Evolutionary conservation across 2,329 filamentous ascomycete species (phyloP).

Genomic region (Aureobasidium sp.): DNA sequence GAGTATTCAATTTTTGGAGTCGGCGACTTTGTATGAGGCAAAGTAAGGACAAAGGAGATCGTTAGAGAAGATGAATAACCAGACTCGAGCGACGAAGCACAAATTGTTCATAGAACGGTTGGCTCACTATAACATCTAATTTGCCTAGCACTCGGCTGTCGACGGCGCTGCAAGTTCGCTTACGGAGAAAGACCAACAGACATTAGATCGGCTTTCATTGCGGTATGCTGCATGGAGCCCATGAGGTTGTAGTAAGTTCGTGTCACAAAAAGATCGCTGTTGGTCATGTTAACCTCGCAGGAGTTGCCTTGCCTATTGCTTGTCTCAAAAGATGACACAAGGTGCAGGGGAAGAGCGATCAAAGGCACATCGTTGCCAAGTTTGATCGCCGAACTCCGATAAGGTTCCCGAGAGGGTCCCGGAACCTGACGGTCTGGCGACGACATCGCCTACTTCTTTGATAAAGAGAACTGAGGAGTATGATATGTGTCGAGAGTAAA

Average conservation of each 20-base stretch:
- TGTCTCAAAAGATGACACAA: neutral
- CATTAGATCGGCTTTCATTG: neutral
- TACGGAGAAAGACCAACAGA: neutral
- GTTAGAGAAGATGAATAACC: neutral
- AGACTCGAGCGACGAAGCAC: neutral
- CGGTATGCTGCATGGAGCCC: slow-evolving; percentile 1
- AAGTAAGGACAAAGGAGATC: neutral
- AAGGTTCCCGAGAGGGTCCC: neutral
- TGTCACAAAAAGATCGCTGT: neutral
- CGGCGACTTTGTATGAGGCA: neutral
- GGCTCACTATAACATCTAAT: neutral
- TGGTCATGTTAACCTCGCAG: slow-evolving; percentile 7
- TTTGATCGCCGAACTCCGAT: neutral
- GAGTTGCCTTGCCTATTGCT: neutral
- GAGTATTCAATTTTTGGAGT: neutral
- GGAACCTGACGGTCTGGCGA: neutral
- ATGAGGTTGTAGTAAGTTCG: neutral
- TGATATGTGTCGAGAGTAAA: neutral
- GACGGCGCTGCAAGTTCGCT: neutral
- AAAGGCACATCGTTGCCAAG: neutral
- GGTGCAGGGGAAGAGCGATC: neutral
- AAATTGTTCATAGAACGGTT: neutral
- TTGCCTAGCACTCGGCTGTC: slow-evolving; percentile 2
- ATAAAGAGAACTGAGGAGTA: neutral
- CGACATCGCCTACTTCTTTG: neutral